Evolutionary conservation across 805 yeast species (phyloP), one percentile per base, ranked within the genome.

Genomic region (Helenozyma rhizophorensis): DNA sequence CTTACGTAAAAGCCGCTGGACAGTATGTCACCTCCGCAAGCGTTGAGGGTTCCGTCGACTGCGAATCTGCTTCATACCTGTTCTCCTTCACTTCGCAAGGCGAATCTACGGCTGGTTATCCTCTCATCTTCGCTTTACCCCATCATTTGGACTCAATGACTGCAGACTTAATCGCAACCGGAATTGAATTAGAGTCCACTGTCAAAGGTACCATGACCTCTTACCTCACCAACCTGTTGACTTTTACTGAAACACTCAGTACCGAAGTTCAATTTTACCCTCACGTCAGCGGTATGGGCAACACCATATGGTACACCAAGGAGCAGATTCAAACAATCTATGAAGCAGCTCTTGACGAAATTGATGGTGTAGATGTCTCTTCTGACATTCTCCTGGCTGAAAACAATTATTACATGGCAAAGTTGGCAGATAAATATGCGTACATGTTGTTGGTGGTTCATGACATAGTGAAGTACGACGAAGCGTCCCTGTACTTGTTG

Each of bases 1-100:
- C 53, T 40, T 78, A 79, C 50, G 88, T 81, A 53, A 45, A 60
- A 26, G 76, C 83, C 13, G 89, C 93, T 25, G 94, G 94, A 25
- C 61, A 68, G 43, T 83, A 80, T 50, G 76, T 73, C 3, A 68
- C 70, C 2, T 67, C 65, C 21, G 79, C 78, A 13, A 36, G 49
- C 4, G 48, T 80, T 14, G 45, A 49, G 14, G 85, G 83, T 34
- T 53, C 68, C 16, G 66, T 64, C 4, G 60, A 63, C 15, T 76
- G 77, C n/a, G 39, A 57, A 3, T 41, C 60, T 17, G 81, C 78
- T 10, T 50, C 58, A 12, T 80, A 77, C 51, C 45, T 60, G 23
- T 68, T 77, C 47, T 47, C 47, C 4, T 80, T 76, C 54, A 43
- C 53, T n/a, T 70, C 76, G 14, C 45, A 45, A 21, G 86, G 86